A percentile compares a stretch with the other conserved stretches of the same genome.
Evolutionary conservation across 176 grass and related monocot species (phyloP).

Genomic region (Aegilops umbellulata): DNA sequence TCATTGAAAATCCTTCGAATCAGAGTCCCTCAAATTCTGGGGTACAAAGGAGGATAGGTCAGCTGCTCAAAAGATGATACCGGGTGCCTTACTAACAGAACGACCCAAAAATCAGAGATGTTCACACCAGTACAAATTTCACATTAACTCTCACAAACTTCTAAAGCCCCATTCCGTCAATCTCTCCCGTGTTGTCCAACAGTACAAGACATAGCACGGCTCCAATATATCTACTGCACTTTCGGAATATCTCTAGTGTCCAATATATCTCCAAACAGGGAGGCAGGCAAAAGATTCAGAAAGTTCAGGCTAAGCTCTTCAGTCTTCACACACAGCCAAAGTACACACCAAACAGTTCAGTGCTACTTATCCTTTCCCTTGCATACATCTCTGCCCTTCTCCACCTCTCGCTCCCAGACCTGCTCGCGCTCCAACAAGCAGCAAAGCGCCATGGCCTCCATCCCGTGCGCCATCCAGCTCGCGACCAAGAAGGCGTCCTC

Average conservation of each 20-base stretch:
- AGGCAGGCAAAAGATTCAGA: constrained; percentile 5
- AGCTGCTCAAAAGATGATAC: too few species aligned
- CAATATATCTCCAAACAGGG: neutral
- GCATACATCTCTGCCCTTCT: neutral
- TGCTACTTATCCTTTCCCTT: constrained; percentile 36
- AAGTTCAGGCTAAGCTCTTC: neutral
- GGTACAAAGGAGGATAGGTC: too few species aligned
- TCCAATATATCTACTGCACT: neutral
- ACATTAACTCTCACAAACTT: too few species aligned
- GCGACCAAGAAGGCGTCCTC: constrained; percentile 15
- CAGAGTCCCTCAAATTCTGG: too few species aligned
- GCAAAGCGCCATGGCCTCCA: constrained; percentile 56
- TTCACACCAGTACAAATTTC: too few species aligned
- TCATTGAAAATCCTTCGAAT: too few species aligned
- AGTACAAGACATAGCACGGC: too few species aligned
- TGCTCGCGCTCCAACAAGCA: neutral
- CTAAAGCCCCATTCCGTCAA: too few species aligned
- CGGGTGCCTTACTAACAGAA: too few species aligned
- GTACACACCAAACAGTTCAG: neutral
- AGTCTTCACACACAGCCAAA: too few species aligned
- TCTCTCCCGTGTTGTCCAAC: too few species aligned
- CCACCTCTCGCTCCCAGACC: constrained; percentile 39
- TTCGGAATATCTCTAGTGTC: neutral
- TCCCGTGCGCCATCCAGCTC: constrained; percentile 59
- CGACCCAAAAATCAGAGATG: too few species aligned